Conservation (phyloP, 1,284 basidiomycete genomes). For the Meripilus lineatus region DNA sequence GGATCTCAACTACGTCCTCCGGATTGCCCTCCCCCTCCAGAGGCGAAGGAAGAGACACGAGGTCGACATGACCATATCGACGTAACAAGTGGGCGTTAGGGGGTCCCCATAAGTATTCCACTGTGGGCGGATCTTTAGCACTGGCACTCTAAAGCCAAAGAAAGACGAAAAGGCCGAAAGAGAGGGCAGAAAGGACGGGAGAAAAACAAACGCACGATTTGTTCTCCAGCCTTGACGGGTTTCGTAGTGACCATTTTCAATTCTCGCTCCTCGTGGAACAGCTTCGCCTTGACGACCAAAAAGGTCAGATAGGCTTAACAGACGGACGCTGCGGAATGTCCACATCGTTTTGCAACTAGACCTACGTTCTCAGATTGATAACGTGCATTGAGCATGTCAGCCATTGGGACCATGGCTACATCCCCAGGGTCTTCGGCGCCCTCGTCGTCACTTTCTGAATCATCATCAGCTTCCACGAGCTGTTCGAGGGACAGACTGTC, state of each 20-base stretch:
- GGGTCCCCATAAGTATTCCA: slow-evolving; percentile 96
- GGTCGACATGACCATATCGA: slow-evolving; percentile 91
- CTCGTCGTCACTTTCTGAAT: slow-evolving; percentile 49
- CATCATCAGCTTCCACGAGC: slow-evolving; percentile 14
- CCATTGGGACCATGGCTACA: slow-evolving; percentile 95
- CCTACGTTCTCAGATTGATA: slow-evolving; percentile 84
- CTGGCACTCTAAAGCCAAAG: not conserved
- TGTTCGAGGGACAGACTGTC: slow-evolving; percentile 26
- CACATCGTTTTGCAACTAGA: slow-evolving; percentile 8
- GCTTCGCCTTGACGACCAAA: slow-evolving; percentile 55
- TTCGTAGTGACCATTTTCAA: slow-evolving; percentile 84
- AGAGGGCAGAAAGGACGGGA: not conserved
- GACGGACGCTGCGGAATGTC: not conserved
- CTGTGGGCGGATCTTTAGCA: slow-evolving; percentile 43
- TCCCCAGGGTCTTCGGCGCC: slow-evolving; percentile 63
- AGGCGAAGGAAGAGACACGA: slow-evolving; percentile 46
- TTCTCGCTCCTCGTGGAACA: slow-evolving; percentile 73
- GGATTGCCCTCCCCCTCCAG: slow-evolving; percentile 62
- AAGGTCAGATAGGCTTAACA: slow-evolving; percentile 3
- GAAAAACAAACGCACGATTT: slow-evolving; percentile 63
- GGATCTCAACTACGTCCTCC: slow-evolving; percentile 83
- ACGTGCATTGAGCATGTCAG: slow-evolving; percentile 90
- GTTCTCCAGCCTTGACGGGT: slow-evolving; percentile 73
- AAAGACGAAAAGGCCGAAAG: not conserved
- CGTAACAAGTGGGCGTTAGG: slow-evolving; percentile 95